Evolutionary conservation across 352 stramenopile species (phyloP).

Genomic region (Globisporangium cystogenes): DNA sequence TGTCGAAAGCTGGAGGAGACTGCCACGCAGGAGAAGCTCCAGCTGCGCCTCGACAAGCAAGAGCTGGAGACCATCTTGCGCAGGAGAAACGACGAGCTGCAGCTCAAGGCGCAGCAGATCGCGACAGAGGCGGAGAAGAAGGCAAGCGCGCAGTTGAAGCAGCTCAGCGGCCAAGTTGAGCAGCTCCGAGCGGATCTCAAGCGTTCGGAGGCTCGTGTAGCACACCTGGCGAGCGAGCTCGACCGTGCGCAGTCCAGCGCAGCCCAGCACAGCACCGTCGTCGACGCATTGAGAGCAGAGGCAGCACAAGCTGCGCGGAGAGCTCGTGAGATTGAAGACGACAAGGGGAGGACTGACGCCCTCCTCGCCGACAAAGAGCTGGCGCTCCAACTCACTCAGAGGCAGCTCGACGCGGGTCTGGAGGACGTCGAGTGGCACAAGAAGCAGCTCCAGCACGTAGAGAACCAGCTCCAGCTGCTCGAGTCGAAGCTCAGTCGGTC

Average conservation of each 20-base stretch:
- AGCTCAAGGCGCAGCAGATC: slow-evolving; percentile 4
- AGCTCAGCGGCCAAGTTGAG: slow-evolving; percentile 12
- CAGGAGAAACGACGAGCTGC: slow-evolving; percentile 21
- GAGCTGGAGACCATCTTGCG: slow-evolving; percentile 25
- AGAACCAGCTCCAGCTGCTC: slow-evolving; percentile 37
- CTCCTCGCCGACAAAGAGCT: slow-evolving; percentile 1
- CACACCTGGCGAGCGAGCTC: slow-evolving; percentile 3
- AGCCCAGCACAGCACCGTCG: not conserved
- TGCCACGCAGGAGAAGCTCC: slow-evolving; percentile 19
- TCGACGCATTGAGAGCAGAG: slow-evolving; percentile 3
- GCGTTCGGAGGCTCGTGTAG: not conserved
- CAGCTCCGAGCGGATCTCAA: slow-evolving; percentile 16
- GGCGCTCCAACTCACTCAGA: slow-evolving; percentile 20
- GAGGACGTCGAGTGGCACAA: slow-evolving; percentile 33
- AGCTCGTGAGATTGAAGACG: not conserved
- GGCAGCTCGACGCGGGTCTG: slow-evolving; percentile 10
- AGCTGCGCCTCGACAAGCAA: slow-evolving; percentile 25
- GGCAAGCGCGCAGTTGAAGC: slow-evolving; percentile 12
- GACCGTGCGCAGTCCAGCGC: not conserved
- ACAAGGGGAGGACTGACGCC: not conserved
- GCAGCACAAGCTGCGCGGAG: not conserved
- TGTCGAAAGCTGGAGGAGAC: slow-evolving; percentile 16
- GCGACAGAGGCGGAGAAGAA: slow-evolving; percentile 14
- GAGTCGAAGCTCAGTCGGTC: slow-evolving; percentile 47
- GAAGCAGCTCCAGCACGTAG: slow-evolving; percentile 24